Base-by-base conservation (phyloP, 169 alveolate genomes). In the Eimeria necatrix region DNA sequence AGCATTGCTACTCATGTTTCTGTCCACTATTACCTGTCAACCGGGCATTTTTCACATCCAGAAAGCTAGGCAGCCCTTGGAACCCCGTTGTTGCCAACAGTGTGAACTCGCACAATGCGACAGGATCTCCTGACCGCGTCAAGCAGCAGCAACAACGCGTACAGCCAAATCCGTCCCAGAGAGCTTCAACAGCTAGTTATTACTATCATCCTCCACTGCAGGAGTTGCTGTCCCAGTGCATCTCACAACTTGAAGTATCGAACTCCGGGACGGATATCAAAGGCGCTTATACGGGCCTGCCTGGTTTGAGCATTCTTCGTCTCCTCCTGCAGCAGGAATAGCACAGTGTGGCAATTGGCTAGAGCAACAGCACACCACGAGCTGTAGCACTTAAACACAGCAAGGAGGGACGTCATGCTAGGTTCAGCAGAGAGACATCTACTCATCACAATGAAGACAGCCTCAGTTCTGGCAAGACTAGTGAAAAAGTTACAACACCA, bases 181-280 rank as follows among this genome's bases (percentile, higher is more conserved):
- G 41, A 32, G 41, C 41, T 32, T 32, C 41, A 32, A 32, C 41
- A 32, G 41, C 41, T 32, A 32, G 41, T 32, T 32, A 32, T 32
- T 0, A 32, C 41, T 0, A 32, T 32, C 41, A 32, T 32, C 41
- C 41, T 0, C 41, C 41, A 32, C 83, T 71, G 83, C 83, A n/a
- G 83, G 24, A n/a, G 83, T 53, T 8, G 83, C 20, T 22, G 48
- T n/a, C 68, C 12, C 12, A 56, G 4, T 56, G 4, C 83, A 5
- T 10, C 16, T 74, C 60, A 74, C 32, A 74, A n/a, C 59, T 74
- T 74, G 60, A 74, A 74, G 85, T 74, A 48, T 9, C 85, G 85
- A n/a, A 74, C 85, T 9, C 85, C 85, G 0, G 85, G 85, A 24
- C 85, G 85, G 60, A 74, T 51, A 16, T 74, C 85, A 51, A 74